Percentiles rank a stretch among this genome's conserved stretches.
Evolutionary conservation across 139 green algal species (phyloP).

Genomic region (Ulvella scutata): DNA sequence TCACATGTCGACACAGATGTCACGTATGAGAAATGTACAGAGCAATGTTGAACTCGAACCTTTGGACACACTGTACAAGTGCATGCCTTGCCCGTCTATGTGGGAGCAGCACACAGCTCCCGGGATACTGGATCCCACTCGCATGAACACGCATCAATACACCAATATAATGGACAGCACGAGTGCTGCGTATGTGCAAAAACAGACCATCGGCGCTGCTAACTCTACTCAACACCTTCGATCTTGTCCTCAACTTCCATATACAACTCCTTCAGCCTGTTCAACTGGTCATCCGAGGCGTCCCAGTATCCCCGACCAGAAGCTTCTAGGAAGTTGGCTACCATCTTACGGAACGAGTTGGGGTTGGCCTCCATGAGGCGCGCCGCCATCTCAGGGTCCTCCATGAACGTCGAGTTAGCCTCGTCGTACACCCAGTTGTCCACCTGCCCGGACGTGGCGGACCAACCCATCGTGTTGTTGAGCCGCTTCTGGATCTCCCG

Average conservation of each 20-base stretch:
- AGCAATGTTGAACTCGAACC: no score
- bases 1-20: no score
- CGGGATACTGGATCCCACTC: no score
- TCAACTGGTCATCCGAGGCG: conserved; percentile 81
- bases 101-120: no score
- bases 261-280: conserved; percentile 82
- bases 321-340: conserved; percentile 96
- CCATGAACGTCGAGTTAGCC: conserved; percentile 93
- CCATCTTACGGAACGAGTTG: conserved; percentile 69
- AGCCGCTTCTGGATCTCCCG: conserved; percentile 99
- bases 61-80: no score
- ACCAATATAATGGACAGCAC: no score
- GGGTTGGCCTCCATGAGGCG: conserved; percentile 94
- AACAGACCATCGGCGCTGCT: no score
- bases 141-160: no score
- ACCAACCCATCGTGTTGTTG: conserved; percentile 99
- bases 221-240: conserved; percentile 84
- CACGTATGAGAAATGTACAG: no score
- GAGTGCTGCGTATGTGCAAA: no score
- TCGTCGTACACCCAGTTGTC: conserved; percentile 99
- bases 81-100: no score
- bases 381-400: conserved; percentile 88
- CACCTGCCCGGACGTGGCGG: conserved; percentile 76
- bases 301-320: conserved; percentile 95
- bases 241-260: conserved; percentile 94